Evolutionary conservation across 2,329 filamentous ascomycete species (phyloP), one percentile per base, ranked within the genome.

Genomic region (Cladosporium sphaerospermum): DNA sequence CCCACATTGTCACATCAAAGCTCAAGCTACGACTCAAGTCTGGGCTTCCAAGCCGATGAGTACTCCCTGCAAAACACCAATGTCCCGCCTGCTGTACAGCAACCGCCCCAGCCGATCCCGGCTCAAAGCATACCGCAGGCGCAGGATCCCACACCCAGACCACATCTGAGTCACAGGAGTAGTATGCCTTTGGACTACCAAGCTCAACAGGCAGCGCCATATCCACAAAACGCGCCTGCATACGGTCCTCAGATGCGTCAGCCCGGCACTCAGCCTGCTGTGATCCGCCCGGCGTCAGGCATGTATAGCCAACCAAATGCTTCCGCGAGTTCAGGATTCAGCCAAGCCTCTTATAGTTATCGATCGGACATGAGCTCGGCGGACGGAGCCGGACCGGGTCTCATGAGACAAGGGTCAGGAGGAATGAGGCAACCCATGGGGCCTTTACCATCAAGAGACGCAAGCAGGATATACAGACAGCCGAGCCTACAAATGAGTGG

Each of bases 381-480:
- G 11, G 63, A 67, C 46, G 61, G 62, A 23, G 64, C 59, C 16
- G 46, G 41, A 76, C 80, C 64, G 74, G 84, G 61, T 39, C 74
- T 81, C 39, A 74, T 76, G 36, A 78, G 84, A 57, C 81, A 78
- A 60, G 83, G 86, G 62, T 85, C 86, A 13, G 78, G 84, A 59
- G 78, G 80, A 43, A 78, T 78, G 11, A 77, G 78, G 19, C 72
- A 74, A 9, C 78, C 80, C 40, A 80, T 85, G 65, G 76, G 82
- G 74, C 80, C 39, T 10, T 77, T 85, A 47, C 44, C 84, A 2
- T 78, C 81, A 33, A 78, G 87, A 62, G 87, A 91, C 61, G 75
- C 78, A 18, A 89, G 83, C 64, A 81, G 87, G 59, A 76, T 81
- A 31, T 89, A 91, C 67, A 80, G 81, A 52, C 77, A 81, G 56